Percentiles rank a stretch among this genome's conserved stretches.
phyloP scores from a whole-genome alignment of 192 early-diverging fungal genomes.

The Chytriomyces sp. region DNA sequence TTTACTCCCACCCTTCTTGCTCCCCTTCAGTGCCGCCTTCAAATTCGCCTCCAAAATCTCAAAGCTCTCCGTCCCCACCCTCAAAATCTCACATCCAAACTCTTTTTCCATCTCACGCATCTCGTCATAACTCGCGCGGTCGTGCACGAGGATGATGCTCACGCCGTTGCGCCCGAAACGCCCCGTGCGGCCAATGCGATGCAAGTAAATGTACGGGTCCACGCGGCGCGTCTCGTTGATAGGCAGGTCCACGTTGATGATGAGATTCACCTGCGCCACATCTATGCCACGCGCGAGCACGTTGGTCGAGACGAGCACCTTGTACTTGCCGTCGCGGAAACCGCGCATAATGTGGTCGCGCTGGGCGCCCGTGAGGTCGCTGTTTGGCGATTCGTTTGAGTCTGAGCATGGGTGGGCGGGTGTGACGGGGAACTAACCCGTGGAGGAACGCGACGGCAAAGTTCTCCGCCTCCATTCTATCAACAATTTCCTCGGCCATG shows the following conservation, averaged over 20 bases:
- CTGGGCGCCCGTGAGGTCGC: conserved; percentile 62
- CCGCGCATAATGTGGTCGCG: conserved; percentile 80
- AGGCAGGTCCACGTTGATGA: background rate
- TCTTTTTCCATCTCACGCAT: conserved; percentile 72
- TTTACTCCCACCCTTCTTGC: too few species aligned
- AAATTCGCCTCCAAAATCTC: conserved; percentile 74
- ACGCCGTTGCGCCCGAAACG: conserved; percentile 82
- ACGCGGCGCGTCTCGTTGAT: conserved; percentile 36
- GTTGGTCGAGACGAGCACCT: conserved; percentile 82
- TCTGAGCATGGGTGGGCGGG: background rate
- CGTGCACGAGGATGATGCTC: conserved; percentile 80
- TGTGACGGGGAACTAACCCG: background rate
- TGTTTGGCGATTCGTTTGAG: conserved; percentile 16
- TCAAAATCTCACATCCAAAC: conserved; percentile 67
- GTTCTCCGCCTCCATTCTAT: background rate
- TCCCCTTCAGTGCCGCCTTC: conserved; percentile 51
- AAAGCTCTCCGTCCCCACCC: conserved; percentile 70
- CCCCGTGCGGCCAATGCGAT: background rate
- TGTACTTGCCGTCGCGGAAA: conserved; percentile 74
- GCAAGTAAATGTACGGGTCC: conserved; percentile 45
- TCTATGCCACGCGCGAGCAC: background rate
- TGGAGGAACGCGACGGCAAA: background rate
- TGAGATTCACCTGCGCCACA: background rate
- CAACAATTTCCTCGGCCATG: background rate
- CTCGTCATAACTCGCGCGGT: conserved; percentile 60